These are phyloP conservation scores for Syncephalastrum racemosum DNA, from an alignment of 371 early-diverging fungal species.

Conservation along the genomic window DNA sequence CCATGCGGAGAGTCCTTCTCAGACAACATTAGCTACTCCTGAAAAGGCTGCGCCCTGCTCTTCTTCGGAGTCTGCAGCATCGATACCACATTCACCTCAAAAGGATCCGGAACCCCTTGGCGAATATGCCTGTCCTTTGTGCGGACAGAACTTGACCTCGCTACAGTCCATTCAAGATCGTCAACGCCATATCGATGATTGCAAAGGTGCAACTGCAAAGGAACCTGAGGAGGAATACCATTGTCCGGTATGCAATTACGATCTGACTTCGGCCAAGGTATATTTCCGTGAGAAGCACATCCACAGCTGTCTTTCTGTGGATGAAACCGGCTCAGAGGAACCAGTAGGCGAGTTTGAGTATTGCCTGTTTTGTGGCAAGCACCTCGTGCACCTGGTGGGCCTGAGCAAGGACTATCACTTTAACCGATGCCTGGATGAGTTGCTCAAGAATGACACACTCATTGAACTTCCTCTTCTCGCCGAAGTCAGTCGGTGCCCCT, in stretches of 20 bases:
- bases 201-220: no score
- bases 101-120: no score
- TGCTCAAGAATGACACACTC: constrained; percentile 11
- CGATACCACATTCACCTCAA: no score
- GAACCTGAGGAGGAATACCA: not conserved
- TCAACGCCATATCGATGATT: no score
- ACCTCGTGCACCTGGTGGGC: constrained; percentile 15
- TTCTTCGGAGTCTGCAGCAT: no score
- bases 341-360: constrained; percentile 17
- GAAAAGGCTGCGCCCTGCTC: no score
- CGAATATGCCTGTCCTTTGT: no score
- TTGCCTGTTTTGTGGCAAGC: constrained; percentile 38
- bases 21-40: no score
- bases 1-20: no score
- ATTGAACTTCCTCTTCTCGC: constrained; percentile 13
- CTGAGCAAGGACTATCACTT: constrained; percentile 24
- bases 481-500: constrained; percentile 28
- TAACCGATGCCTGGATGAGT: constrained; percentile 30
- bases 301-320: constrained; percentile 20
- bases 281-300: constrained; percentile 33
- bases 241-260: constrained; percentile 30
- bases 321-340: constrained; percentile 1
- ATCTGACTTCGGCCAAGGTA: constrained; percentile 16
- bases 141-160: no score
- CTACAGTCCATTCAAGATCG: no score